Evolutionary conservation across 805 yeast species (phyloP).

Genomic region (Barnettozyma sucrosica): DNA sequence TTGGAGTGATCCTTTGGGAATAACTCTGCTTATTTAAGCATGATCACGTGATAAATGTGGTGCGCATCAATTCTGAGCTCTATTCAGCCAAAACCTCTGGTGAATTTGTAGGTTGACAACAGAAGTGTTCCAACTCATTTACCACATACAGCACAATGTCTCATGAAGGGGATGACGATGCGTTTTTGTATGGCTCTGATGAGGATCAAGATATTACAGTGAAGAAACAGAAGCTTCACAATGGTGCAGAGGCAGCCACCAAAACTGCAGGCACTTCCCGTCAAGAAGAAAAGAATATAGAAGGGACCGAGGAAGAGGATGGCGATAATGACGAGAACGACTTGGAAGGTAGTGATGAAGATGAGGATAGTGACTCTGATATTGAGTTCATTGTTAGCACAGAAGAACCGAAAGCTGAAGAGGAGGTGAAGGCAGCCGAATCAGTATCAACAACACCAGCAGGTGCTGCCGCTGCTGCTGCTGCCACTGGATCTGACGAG

Average conservation of each 20-base stretch:
- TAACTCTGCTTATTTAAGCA: too few species aligned
- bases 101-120: background rate
- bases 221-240: constrained; percentile 12
- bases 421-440: constrained; percentile 20
- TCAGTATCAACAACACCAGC: constrained; percentile 17
- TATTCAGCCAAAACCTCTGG: background rate
- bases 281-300: constrained; percentile 10
- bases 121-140: background rate
- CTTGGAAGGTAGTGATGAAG: constrained; percentile 44
- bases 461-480: constrained; percentile 25
- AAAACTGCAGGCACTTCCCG: constrained; percentile 25
- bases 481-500: constrained; percentile 30
- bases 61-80: too few species aligned
- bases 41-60: too few species aligned
- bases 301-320: constrained; percentile 25
- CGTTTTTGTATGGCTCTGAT: constrained; percentile 35
- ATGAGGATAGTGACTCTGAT: constrained; percentile 52
- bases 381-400: constrained; percentile 76
- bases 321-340: constrained; percentile 38
- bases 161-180: constrained; percentile 58
- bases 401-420: constrained; percentile 23
- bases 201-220: constrained; percentile 8
- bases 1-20: too few species aligned
- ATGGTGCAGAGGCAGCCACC: constrained; percentile 33
- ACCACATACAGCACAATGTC: constrained; percentile 14